A percentile compares a stretch with the other conserved stretches of the same genome.
Conservation (phyloP, 352 stramenopile species). For the Lagenidium giganteum region DNA sequence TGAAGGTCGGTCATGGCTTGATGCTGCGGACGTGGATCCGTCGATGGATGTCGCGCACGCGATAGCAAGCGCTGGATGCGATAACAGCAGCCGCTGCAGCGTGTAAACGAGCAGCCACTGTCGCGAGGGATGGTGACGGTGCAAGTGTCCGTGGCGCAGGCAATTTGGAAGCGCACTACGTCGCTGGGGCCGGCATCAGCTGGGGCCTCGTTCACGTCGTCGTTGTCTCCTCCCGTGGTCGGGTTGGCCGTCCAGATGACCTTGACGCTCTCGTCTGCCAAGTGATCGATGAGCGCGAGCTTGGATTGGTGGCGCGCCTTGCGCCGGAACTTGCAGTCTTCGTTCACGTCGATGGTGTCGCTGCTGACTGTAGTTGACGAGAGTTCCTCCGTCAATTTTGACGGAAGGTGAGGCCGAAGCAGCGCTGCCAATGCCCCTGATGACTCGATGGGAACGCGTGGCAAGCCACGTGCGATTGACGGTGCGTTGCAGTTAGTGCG, state of each 20-base stretch:
- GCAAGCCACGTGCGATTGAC: too few relatives aligned
- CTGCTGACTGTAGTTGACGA: not conserved
- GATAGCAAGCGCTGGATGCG: conserved; percentile 41
- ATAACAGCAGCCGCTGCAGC: conserved; percentile 68
- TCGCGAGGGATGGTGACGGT: conserved; percentile 26
- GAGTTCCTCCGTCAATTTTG: not conserved
- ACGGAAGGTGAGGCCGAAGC: conserved; percentile 10
- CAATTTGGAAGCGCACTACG: conserved; percentile 13
- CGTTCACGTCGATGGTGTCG: conserved; percentile 21
- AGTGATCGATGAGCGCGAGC: conserved; percentile 33
- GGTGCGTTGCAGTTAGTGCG: too few relatives aligned
- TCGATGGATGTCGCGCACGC: too few relatives aligned
- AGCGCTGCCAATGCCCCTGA: conserved; percentile 10
- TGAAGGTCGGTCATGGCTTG: too few relatives aligned
- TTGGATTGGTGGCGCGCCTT: conserved; percentile 62
- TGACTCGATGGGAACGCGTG: too few relatives aligned
- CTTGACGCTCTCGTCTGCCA: conserved; percentile 28
- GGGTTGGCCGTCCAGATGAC: conserved; percentile 61
- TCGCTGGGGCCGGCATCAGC: not conserved
- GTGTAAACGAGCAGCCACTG: conserved; percentile 36
- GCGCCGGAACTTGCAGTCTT: conserved; percentile 45
- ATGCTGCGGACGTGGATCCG: too few relatives aligned
- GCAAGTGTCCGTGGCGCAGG: conserved; percentile 30
- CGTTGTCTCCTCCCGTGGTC: too few relatives aligned
- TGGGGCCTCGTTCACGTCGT: not conserved